Base-by-base conservation (phyloP, 2,329 filamentous ascomycete genomes). In the Trichophyton schoenleinii region DNA sequence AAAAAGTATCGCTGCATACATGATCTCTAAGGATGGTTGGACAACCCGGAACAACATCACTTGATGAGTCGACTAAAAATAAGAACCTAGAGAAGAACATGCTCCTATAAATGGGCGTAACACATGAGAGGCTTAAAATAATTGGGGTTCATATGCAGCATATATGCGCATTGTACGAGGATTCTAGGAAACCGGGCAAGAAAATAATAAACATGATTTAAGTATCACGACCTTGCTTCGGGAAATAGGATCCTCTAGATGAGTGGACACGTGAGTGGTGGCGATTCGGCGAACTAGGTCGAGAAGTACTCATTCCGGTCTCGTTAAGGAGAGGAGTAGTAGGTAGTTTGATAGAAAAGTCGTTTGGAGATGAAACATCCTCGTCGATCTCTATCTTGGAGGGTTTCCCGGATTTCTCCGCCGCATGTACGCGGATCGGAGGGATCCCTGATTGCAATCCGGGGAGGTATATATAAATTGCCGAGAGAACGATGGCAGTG, bases 381-480 rank as follows among this genome's bases (percentile, higher is more conserved):
- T 67, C 63, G 7, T 73, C 70, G 6, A 70, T 73, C 46, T 85
- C 81, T 11, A 80, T 80, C 1, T 84, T 83, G 74, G 63, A 59
- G 9, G 64, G 62, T 20, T 52, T 53, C 44, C 61, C 60, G 1
- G 63, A 58, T 41, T 95, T 94, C 71, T 96, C 90, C 69, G 87
- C 91, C 65, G 79, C 83, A 55, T 86, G 86, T 63, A 88, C 84
- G 15, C 85, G 82, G 60, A 79, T 74, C 55, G 64, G 70, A 13
- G 74, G 73, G 34, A 74, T 76, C 20, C 49, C 44, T 42, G n/a
- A 20, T 41, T 59, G n/a, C 15, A 53, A 63, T 15, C 57, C 58
- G n/a, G 59, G 61, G 18, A 60, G 61, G 77, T 96, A 96, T 15
- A 96, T 79, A 71, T 91, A 96, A 1, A 90, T 95, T 2, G 91